These are phyloP conservation scores for Kazachstania kunashirensis DNA, from an alignment of 805 yeast genomes.

Conservation along the genomic window DNA sequence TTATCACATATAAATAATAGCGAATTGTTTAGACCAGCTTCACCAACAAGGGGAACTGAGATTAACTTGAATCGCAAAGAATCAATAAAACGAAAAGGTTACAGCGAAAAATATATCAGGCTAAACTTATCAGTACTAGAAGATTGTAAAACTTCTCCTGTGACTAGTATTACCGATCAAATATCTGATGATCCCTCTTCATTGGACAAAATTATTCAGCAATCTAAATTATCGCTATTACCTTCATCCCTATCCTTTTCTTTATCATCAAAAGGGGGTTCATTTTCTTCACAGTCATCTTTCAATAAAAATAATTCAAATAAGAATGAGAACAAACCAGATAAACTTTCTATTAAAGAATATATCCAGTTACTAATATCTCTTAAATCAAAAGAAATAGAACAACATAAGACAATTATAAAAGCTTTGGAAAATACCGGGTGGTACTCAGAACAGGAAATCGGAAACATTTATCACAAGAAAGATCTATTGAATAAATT, in stretches of 20 bases:
- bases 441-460: slow-evolving; percentile 4
- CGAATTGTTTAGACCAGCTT: background rate
- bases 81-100: background rate
- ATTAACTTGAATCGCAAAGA: background rate
- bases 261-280: background rate
- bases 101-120: background rate
- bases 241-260: background rate
- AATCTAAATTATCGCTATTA: slow-evolving; percentile 2
- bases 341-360: slow-evolving; percentile 2
- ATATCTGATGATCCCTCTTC: background rate
- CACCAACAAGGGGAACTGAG: background rate
- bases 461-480: background rate
- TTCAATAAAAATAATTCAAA: background rate
- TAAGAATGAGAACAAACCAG: background rate
- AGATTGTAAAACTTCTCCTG: background rate
- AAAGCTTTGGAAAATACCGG: slow-evolving; percentile 1
- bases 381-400: slow-evolving; percentile 1
- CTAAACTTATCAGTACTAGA: background rate
- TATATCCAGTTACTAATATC: background rate
- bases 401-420: slow-evolving; percentile 1
- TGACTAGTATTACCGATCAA: background rate
- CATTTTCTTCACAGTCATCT: background rate
- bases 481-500: background rate
- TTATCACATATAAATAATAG: too few relatives aligned
- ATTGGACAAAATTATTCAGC: background rate